Evolutionary conservation across 2,329 filamentous ascomycete species (phyloP).

Genomic region (Hypoxylon sp.): DNA sequence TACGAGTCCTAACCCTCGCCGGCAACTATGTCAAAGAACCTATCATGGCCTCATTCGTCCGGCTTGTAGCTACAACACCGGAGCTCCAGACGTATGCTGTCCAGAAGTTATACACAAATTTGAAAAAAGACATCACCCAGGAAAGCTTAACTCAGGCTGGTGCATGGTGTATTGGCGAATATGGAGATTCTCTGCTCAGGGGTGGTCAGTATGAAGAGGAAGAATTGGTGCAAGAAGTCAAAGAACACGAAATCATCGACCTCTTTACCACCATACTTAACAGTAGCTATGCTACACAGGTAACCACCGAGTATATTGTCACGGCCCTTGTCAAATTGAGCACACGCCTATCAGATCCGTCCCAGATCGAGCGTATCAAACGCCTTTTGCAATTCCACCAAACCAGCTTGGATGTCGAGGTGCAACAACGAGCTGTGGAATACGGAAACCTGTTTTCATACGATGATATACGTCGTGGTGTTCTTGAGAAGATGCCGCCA

Average conservation of each 20-base stretch:
- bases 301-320: slow-evolving; percentile 94
- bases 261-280: slow-evolving; percentile 93
- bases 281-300: slow-evolving; percentile 93
- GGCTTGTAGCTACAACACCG: slow-evolving; percentile 92
- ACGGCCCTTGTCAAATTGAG: slow-evolving; percentile 96
- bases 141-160: slow-evolving; percentile 94
- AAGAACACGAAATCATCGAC: slow-evolving; percentile 91
- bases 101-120: slow-evolving; percentile 90
- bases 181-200: slow-evolving; percentile 88
- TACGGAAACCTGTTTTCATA: slow-evolving; percentile 95
- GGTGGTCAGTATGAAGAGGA: slow-evolving; percentile 96
- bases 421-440: slow-evolving; percentile 95
- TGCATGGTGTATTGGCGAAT: slow-evolving; percentile 98
- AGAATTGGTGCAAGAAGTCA: slow-evolving; percentile 84
- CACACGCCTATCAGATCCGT: slow-evolving; percentile 83
- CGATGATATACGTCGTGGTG: slow-evolving; percentile 88
- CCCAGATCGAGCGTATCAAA: slow-evolving; percentile 89
- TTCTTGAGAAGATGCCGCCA: slow-evolving; percentile 97
- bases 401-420: slow-evolving; percentile 91
- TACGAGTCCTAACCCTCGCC: slow-evolving; percentile 91
- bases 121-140: slow-evolving; percentile 98
- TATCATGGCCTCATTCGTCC: slow-evolving; percentile 95
- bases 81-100: slow-evolving; percentile 97
- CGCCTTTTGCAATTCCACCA: slow-evolving; percentile 83
- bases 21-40: slow-evolving; percentile 98